Conservation (phyloP, 148 eudicot genomes). For the Camellia sinensis region DNA sequence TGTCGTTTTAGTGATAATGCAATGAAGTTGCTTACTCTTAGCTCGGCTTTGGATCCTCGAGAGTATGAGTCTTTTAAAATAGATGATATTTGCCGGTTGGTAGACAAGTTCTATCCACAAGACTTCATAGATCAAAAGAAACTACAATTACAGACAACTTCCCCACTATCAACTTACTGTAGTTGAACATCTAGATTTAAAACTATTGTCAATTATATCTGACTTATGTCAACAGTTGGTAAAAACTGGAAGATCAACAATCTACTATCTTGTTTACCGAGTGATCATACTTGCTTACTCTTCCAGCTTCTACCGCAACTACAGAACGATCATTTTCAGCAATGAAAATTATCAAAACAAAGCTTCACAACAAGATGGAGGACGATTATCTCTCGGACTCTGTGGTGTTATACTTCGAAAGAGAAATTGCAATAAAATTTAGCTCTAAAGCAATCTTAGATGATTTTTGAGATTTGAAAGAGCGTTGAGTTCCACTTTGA, state of each 20-base stretch:
- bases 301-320: slow-evolving; percentile 18
- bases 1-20: background rate
- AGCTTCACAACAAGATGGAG: background rate
- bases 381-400: background rate
- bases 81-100: background rate
- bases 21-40: background rate
- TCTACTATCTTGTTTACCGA: slow-evolving; percentile 13
- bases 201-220: background rate
- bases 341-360: slow-evolving; percentile 12
- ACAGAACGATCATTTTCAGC: slow-evolving; percentile 21
- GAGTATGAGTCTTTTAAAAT: background rate
- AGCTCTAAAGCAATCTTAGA: background rate
- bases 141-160: background rate
- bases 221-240: slow-evolving; percentile 17
- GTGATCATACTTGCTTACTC: slow-evolving; percentile 13
- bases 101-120: background rate
- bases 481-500: too few species aligned
- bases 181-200: background rate
- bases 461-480: background rate
- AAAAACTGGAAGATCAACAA: background rate
- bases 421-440: background rate
- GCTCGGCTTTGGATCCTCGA: background rate
- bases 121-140: too few species aligned
- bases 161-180: background rate
- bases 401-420: background rate